Evolutionary conservation across 2,329 filamentous ascomycete genomes (phyloP).

Genomic region (Aspergillus awamori): DNA sequence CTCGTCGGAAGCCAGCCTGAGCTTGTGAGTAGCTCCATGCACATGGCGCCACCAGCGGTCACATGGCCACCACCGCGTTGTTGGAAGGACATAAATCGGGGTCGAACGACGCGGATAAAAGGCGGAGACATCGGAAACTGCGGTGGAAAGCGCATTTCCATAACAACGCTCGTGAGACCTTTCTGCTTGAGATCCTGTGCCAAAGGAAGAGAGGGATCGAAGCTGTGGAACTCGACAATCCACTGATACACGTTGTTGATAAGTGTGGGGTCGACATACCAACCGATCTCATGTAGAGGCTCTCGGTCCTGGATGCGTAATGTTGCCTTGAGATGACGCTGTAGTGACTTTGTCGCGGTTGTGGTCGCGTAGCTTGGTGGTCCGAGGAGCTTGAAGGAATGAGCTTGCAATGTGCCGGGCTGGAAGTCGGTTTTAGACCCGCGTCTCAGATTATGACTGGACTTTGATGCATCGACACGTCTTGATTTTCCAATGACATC

Average conservation of each 20-base stretch:
- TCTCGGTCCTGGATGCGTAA: constrained; percentile 65
- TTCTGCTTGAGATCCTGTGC: constrained; percentile 71
- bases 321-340: constrained; percentile 65
- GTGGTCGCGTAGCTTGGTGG: constrained; percentile 67
- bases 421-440: constrained; percentile 61
- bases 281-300: constrained; percentile 70
- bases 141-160: constrained; percentile 79
- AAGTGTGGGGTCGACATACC: constrained; percentile 72
- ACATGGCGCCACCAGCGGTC: constrained; percentile 79
- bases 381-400: constrained; percentile 65
- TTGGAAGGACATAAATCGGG: constrained; percentile 73
- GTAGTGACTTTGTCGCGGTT: constrained; percentile 63
- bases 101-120: constrained; percentile 80
- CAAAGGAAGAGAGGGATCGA: constrained; percentile 69
- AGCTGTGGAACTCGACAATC: constrained; percentile 88
- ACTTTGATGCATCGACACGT: neutral
- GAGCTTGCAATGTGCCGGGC: constrained; percentile 67
- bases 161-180: constrained; percentile 67
- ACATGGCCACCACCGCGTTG: constrained; percentile 82
- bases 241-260: constrained; percentile 82
- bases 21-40: constrained; percentile 82
- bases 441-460: neutral
- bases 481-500: neutral
- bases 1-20: constrained; percentile 76
- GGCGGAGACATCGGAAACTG: constrained; percentile 78